Evolutionary conservation across 2,329 filamentous ascomycete genomes (phyloP).

Genomic region (Fusarium anguioides): DNA sequence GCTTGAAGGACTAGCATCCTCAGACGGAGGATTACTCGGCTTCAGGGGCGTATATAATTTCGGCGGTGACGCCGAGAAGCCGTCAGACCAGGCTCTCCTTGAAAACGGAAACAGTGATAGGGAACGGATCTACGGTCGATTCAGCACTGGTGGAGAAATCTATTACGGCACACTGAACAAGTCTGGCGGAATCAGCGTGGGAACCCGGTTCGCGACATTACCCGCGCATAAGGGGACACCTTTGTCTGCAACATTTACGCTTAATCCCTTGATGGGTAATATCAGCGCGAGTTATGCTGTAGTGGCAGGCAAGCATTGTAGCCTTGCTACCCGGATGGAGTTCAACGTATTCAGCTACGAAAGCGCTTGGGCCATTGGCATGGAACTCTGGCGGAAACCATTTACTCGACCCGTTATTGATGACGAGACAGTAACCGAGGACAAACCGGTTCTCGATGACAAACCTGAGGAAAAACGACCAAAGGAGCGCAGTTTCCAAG

Average conservation of each 20-base stretch:
- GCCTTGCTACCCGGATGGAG: slow-evolving; percentile 89
- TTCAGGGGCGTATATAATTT: slow-evolving; percentile 95
- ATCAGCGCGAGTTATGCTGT: slow-evolving; percentile 93
- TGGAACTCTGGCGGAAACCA: slow-evolving; percentile 87
- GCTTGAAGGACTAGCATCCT: slow-evolving; percentile 89
- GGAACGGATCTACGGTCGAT: slow-evolving; percentile 79
- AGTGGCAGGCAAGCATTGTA: slow-evolving; percentile 82
- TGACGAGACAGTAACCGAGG: slow-evolving; percentile 39
- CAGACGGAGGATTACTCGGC: slow-evolving; percentile 89
- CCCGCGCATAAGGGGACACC: slow-evolving; percentile 85
- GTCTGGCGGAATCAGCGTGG: slow-evolving; percentile 89
- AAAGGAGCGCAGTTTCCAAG: slow-evolving; percentile 61
- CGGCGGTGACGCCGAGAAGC: slow-evolving; percentile 71
- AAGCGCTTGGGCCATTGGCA: slow-evolving; percentile 89
- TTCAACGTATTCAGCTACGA: slow-evolving; percentile 99
- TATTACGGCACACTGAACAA: slow-evolving; percentile 98
- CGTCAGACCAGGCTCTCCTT: slow-evolving; percentile 20
- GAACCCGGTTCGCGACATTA: slow-evolving; percentile 88
- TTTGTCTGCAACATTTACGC: slow-evolving; percentile 89
- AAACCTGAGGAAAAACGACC: slow-evolving; percentile 29
- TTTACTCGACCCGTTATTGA: slow-evolving; percentile 53
- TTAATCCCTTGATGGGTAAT: slow-evolving; percentile 95
- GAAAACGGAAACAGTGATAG: slow-evolving; percentile 52
- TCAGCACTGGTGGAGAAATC: slow-evolving; percentile 90
- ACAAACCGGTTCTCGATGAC: slow-evolving; percentile 43